phyloP scores from a whole-genome alignment of 495 filamentous ascomycete genomes.

The Neurospora sp. region DNA sequence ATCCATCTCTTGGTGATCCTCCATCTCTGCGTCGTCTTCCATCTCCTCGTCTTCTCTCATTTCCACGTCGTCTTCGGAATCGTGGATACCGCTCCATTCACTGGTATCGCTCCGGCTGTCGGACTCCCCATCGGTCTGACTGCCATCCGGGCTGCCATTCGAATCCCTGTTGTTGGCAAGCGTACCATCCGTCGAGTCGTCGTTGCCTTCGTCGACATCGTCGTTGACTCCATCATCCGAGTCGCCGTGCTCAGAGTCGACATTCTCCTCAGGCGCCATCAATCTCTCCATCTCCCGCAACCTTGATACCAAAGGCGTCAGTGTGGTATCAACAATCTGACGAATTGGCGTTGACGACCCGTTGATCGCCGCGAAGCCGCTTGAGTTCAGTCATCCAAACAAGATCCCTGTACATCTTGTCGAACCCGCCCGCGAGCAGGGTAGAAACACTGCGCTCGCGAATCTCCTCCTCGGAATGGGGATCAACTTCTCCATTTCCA shows the following conservation, averaged over 20 bases:
- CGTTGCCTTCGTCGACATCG: background rate
- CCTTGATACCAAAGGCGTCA: background rate
- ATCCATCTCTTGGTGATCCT: background rate
- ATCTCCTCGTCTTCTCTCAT: background rate
- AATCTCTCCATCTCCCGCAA: background rate
- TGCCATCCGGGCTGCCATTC: background rate
- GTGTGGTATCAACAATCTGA: background rate
- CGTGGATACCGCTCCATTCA: background rate
- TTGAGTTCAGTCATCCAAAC: background rate
- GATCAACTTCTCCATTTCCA: too few species aligned
- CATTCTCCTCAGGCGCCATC: background rate
- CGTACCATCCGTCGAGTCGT: background rate
- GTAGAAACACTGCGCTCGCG: background rate
- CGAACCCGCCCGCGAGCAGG: background rate
- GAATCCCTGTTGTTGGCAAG: background rate
- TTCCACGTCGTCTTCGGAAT: background rate
- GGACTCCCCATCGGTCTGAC: background rate
- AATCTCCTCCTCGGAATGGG: background rate
- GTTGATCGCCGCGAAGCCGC: background rate
- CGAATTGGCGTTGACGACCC: background rate
- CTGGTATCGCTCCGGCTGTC: background rate
- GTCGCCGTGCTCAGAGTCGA: background rate
- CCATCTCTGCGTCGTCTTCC: background rate
- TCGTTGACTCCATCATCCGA: background rate
- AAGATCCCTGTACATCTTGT: background rate